Conservation (phyloP, 306 rosid genomes). For the Vicia villosa region DNA sequence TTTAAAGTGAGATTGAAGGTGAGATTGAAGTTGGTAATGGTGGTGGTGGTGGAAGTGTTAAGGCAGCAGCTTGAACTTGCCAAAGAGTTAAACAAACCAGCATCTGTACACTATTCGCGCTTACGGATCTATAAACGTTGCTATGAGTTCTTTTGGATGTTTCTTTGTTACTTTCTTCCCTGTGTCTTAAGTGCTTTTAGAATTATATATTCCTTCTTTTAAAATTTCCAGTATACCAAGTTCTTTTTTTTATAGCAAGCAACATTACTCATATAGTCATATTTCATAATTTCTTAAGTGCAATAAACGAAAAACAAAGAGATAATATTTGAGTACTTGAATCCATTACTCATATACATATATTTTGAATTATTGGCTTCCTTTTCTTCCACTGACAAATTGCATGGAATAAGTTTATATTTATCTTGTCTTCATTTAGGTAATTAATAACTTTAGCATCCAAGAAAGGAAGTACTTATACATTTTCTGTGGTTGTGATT, state of each 20-base stretch:
- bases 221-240: not conserved
- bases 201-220: not conserved
- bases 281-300: not conserved
- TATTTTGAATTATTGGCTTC: constrained; percentile 21
- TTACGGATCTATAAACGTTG: too few species aligned
- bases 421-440: constrained; percentile 16
- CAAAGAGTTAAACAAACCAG: constrained; percentile 71
- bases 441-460: constrained; percentile 13
- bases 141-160: too few species aligned
- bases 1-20: too few species aligned
- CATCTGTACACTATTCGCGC: constrained; percentile 85
- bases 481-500: constrained; percentile 2
- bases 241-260: not conserved
- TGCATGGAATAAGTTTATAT: constrained; percentile 20
- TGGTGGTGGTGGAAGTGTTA: constrained; percentile 80
- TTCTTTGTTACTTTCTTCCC: too few species aligned
- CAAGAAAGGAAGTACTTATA: not conserved
- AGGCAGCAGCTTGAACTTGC: constrained; percentile 84
- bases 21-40: too few species aligned
- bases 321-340: not conserved
- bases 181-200: too few species aligned
- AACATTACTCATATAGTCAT: constrained; percentile 2
- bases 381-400: constrained; percentile 21
- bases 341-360: constrained; percentile 13
- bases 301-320: not conserved